These are phyloP conservation scores for Lagerstroemia speciosa DNA, from an alignment of 345 rosid species.

Conservation along the genomic window DNA sequence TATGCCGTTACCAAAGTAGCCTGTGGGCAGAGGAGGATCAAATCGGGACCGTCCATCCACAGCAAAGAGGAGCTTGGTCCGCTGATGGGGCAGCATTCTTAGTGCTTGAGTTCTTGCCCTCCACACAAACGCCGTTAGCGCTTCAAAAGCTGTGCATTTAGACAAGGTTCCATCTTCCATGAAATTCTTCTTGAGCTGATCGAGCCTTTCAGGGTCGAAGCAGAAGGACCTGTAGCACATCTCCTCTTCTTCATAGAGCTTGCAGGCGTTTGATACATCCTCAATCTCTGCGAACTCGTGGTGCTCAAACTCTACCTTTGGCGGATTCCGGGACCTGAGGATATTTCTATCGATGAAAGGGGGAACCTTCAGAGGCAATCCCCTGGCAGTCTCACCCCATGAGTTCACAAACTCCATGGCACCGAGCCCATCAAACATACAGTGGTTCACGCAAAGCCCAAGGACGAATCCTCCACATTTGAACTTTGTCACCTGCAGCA, in stretches of 20 bases:
- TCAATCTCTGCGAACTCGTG: slow-evolving; percentile 64
- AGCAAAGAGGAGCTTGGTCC: slow-evolving; percentile 71
- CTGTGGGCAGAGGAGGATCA: slow-evolving; percentile 52
- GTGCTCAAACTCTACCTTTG: slow-evolving; percentile 44
- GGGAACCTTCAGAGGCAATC: slow-evolving; percentile 51
- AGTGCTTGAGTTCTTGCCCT: slow-evolving; percentile 61
- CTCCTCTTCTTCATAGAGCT: slow-evolving; percentile 54
- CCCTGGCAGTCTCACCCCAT: slow-evolving; percentile 75
- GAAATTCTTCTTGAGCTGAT: slow-evolving; percentile 42
- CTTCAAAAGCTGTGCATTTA: slow-evolving; percentile 64
- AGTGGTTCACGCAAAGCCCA: slow-evolving; percentile 74
- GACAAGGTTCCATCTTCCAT: slow-evolving; percentile 31
- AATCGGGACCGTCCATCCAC: slow-evolving; percentile 73
- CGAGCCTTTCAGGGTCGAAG: slow-evolving; percentile 54
- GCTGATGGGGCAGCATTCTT: slow-evolving; percentile 51
- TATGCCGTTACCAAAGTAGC: slow-evolving; percentile 71
- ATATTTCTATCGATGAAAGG: slow-evolving; percentile 55
- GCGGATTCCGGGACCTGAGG: slow-evolving; percentile 50
- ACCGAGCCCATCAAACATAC: slow-evolving; percentile 71
- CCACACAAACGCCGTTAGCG: slow-evolving; percentile 74
- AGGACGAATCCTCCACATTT: slow-evolving; percentile 71
- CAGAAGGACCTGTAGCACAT: slow-evolving; percentile 58
- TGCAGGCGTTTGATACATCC: slow-evolving; percentile 48
- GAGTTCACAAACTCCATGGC: slow-evolving; percentile 87
- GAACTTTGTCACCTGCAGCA: slow-evolving; percentile 65